phyloP scores from a whole-genome alignment of 2,329 filamentous ascomycete species.

The Ophiostoma himal-ulmi region DNA sequence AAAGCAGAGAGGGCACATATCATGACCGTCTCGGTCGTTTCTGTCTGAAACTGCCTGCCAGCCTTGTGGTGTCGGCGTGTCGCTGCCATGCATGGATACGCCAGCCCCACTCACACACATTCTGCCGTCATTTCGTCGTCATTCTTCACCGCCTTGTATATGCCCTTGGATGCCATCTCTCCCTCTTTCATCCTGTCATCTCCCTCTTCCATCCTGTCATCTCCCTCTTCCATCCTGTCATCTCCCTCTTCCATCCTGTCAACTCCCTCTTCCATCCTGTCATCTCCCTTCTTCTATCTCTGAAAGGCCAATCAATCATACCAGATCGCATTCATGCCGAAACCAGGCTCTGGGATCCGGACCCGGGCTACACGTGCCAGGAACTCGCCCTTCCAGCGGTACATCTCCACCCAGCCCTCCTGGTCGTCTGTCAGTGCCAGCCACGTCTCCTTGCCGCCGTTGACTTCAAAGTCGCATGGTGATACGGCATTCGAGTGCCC shows the following conservation, averaged over 20 bases:
- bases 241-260: neutral
- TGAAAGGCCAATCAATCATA: conserved; percentile 50
- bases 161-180: neutral
- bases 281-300: neutral
- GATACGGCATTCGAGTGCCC: conserved; percentile 85
- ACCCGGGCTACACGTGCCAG: conserved; percentile 69
- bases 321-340: conserved; percentile 96
- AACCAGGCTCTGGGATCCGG: conserved; percentile 78
- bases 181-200: too few species aligned
- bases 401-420: conserved; percentile 81
- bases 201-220: too few species aligned
- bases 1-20: neutral
- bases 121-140: conserved; percentile 17
- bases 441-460: conserved; percentile 50
- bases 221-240: too few species aligned
- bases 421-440: conserved; percentile 85
- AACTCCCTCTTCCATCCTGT: too few species aligned
- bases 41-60: neutral
- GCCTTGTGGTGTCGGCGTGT: neutral
- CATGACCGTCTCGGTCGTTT: neutral
- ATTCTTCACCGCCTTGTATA: conserved; percentile 15
- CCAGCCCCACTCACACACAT: neutral
- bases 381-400: conserved; percentile 78
- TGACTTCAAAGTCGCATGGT: conserved; percentile 76
- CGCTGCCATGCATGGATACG: neutral